Base-by-base conservation (phyloP, 257 asterid species). In the Penstemon barbatus region DNA sequence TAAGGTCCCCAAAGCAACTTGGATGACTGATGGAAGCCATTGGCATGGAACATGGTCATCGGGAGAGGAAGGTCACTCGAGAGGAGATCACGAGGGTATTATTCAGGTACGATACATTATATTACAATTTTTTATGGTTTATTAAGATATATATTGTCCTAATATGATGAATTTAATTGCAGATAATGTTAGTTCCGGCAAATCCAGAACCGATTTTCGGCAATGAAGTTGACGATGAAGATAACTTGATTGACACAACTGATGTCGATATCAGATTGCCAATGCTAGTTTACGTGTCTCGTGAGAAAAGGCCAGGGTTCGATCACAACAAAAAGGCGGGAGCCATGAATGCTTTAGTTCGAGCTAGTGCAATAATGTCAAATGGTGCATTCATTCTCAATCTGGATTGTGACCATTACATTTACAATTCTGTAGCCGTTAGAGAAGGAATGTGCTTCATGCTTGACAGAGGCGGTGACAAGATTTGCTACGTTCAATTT, bases 281-380 rank as follows among this genome's bases (percentile, higher is more conserved):
- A 0, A 92, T 90, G 97, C 73, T 90, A 40, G 98, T 92, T 45
- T 92, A 92, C 19, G 97, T 90, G 6, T 92, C 97, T n/a, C 90
- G 97, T 0, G 98, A 92, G 71, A 92, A 92, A 63, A 71, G 97
- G 1, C 82, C 95, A 42, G 76, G 81, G 19, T 92, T 85, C 62
- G 97, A 92, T 44, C 98, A 92, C 75, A 92, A 88, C 88, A 92
- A 92, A 88, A 92, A 92, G 73, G 97, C 97, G 3, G 98, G 97
- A 3, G 98, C 97, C 1, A 92, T 92, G 97, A 92, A 92, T 66
- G 87, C 97, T 4, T 65, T 90, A n/a, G 98, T 93, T 18, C 90
- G 98, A 0, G 91, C 95, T 5, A 88, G 96, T 71, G 97, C 96
- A 1, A 88, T 93, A 12, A 85, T 93, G 90, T 93, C 98, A 0